phyloP scores from a whole-genome alignment of 257 asterid genomes.

The Solanum chilense region DNA sequence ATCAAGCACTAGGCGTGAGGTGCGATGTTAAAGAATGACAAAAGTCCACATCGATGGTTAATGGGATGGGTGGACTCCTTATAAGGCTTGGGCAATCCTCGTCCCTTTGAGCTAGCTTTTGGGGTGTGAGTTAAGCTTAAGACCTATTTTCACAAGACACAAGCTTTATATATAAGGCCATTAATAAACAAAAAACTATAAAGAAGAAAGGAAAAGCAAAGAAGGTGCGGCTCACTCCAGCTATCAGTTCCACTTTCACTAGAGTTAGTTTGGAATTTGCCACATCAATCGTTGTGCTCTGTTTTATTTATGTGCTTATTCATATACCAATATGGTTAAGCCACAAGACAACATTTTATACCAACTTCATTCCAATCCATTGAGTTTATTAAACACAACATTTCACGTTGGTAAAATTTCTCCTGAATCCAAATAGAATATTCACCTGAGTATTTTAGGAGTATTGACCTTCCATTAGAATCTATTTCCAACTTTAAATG shows the following conservation, averaged over 20 bases:
- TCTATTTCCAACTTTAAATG: neutral
- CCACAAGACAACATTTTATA: neutral
- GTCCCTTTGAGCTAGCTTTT: too few species aligned
- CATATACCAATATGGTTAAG: neutral
- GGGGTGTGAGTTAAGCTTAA: too few species aligned
- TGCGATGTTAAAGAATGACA: too few species aligned
- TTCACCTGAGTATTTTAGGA: neutral
- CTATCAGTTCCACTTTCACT: neutral
- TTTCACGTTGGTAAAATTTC: neutral
- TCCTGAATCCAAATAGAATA: neutral
- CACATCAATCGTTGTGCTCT: neutral
- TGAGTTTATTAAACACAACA: neutral
- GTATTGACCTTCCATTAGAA: neutral
- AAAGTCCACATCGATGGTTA: too few species aligned
- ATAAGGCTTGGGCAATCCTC: too few species aligned
- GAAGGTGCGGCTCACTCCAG: neutral
- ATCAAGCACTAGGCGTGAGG: too few species aligned
- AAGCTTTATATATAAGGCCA: neutral
- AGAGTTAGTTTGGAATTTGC: neutral
- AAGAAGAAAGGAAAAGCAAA: neutral
- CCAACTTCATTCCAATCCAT: neutral
- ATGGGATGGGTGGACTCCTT: too few species aligned
- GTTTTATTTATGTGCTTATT: neutral
- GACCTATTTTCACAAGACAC: neutral
- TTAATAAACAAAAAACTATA: neutral